phyloP scores from a whole-genome alignment of 2,329 filamentous ascomycete genomes.

The Pseudogymnoascus sp. region DNA sequence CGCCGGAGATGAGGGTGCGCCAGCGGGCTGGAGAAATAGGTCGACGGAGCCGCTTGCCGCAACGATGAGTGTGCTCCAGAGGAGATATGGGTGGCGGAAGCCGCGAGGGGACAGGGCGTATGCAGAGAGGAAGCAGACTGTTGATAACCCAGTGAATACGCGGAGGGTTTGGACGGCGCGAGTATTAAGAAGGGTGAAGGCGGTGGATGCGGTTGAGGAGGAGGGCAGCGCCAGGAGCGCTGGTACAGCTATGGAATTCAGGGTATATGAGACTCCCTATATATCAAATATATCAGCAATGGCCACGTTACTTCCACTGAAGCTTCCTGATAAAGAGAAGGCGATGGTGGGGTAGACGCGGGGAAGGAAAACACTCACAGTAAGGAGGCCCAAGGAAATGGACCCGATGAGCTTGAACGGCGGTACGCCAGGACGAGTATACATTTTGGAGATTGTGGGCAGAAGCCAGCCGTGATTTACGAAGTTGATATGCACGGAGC shows the following conservation, averaged over 20 bases:
- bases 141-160: conserved; percentile 58
- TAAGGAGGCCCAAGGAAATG: conserved; percentile 77
- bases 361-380: conserved; percentile 47
- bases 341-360: not conserved
- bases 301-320: not conserved
- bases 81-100: conserved; percentile 76
- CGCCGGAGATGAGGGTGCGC: conserved; percentile 16
- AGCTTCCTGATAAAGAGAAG: not conserved
- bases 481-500: not conserved
- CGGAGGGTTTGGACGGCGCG: conserved; percentile 57
- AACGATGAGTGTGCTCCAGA: conserved; percentile 71
- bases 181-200: conserved; percentile 58
- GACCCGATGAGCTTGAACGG: conserved; percentile 89
- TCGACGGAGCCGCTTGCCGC: conserved; percentile 40
- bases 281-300: not conserved
- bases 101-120: conserved; percentile 67
- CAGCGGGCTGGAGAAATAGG: conserved; percentile 17
- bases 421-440: conserved; percentile 30
- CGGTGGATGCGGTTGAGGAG: conserved; percentile 59
- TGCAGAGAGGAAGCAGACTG: conserved; percentile 65
- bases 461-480: not conserved
- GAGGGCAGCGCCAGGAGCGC: conserved; percentile 73
- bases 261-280: conserved; percentile 82
- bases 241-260: conserved; percentile 69
- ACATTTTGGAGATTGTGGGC: not conserved